phyloP scores from a whole-genome alignment of 306 rosid species.

The Fragaria iinumae region DNA sequence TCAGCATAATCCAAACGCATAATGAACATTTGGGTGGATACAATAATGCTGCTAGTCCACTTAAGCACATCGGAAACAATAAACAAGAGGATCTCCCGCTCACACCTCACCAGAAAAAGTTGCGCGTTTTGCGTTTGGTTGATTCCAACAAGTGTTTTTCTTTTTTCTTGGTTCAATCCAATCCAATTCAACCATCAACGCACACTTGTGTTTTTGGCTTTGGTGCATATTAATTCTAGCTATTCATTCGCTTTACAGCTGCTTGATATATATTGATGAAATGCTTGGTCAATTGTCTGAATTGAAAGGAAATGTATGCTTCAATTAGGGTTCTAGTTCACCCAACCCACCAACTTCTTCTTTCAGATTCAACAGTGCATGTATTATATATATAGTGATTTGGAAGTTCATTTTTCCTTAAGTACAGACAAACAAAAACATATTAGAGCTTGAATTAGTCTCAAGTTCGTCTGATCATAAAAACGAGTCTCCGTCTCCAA shows the following conservation, averaged over 20 bases:
- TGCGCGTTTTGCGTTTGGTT: slow-evolving; percentile 1
- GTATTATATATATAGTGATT: neutral
- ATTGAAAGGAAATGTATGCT: neutral
- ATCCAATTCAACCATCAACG: neutral
- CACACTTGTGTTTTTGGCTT: slow-evolving; percentile 6
- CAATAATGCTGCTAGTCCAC: slow-evolving; percentile 2
- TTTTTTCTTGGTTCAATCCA: slow-evolving; percentile 8
- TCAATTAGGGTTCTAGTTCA: slow-evolving; percentile 9
- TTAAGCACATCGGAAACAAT: neutral
- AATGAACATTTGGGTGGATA: neutral
- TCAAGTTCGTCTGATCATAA: neutral
- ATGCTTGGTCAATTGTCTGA: slow-evolving; percentile 2
- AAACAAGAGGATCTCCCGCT: neutral
- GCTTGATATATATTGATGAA: slow-evolving; percentile 6
- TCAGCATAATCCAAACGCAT: neutral
- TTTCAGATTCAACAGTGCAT: neutral
- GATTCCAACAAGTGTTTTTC: neutral
- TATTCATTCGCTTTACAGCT: slow-evolving; percentile 16
- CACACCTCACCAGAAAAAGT: slow-evolving; percentile 10
- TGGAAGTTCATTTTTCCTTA: neutral
- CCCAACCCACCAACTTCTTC: neutral
- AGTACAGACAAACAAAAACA: neutral
- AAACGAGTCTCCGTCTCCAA: neutral
- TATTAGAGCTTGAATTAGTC: neutral
- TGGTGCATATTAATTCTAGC: slow-evolving; percentile 1